These are phyloP conservation scores for Acanthamoeba sp. DNA, from an alignment of 208 protist species.

Conservation along the genomic window DNA sequence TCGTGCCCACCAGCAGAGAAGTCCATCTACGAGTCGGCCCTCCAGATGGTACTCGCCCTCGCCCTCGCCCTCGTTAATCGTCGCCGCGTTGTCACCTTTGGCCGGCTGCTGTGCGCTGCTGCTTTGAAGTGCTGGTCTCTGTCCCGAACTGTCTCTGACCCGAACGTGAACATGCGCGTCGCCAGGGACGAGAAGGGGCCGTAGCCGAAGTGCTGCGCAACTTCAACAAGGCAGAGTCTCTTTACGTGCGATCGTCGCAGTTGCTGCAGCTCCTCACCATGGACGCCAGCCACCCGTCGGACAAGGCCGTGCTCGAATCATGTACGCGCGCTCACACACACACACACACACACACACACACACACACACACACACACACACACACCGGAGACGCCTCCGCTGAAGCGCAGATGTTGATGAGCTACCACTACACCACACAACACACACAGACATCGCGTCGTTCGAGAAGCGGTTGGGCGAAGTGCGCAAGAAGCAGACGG, in stretches of 20 bases:
- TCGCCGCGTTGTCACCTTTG: too few species aligned
- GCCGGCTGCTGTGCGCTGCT: too few species aligned
- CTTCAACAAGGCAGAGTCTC: slow-evolving; percentile 18
- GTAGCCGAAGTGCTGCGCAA: slow-evolving; percentile 53
- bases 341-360: neutral
- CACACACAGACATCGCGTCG: neutral
- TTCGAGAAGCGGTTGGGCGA: slow-evolving; percentile 42
- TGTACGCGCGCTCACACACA: neutral
- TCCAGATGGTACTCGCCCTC: slow-evolving; percentile 39
- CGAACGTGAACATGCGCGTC: neutral
- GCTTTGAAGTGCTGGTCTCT: too few species aligned
- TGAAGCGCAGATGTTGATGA: too few species aligned
- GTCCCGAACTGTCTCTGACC: too few species aligned
- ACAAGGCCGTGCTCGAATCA: slow-evolving; percentile 41
- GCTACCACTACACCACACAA: too few species aligned
- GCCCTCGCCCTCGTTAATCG: neutral
- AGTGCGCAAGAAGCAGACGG: slow-evolving; percentile 15
- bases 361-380: neutral
- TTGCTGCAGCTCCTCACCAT: slow-evolving; percentile 29
- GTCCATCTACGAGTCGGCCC: slow-evolving; percentile 49
- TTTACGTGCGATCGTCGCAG: slow-evolving; percentile 14
- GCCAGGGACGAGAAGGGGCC: slow-evolving; percentile 34
- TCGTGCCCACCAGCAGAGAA: slow-evolving; percentile 31
- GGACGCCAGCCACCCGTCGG: slow-evolving; percentile 37
- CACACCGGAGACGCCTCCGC: neutral